Evolutionary conservation across 1,284 basidiomycete genomes (phyloP).

Genomic region (Cutaneotrichosporon sp.): DNA sequence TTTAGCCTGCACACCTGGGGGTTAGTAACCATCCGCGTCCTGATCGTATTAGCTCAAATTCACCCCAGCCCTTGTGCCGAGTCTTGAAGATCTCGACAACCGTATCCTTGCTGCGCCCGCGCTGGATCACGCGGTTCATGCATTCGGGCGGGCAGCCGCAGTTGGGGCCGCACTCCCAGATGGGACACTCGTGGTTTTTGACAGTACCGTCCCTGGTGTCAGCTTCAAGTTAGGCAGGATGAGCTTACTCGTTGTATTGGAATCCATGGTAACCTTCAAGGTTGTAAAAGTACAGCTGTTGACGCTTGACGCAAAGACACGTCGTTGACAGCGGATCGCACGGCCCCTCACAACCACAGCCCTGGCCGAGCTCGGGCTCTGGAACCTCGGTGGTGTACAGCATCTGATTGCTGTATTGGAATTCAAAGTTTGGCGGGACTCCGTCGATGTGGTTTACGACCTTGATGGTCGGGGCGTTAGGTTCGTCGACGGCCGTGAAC

Average conservation of each 20-base stretch:
- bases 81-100: conserved; percentile 65
- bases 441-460: conserved; percentile 67
- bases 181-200: conserved; percentile 61
- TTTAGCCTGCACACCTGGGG: conserved; percentile 57
- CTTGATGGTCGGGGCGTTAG: conserved; percentile 63
- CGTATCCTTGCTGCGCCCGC: conserved; percentile 66
- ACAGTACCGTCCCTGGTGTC: conserved; percentile 46
- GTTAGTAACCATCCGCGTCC: neutral
- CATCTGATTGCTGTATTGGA: conserved; percentile 56
- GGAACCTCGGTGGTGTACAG: conserved; percentile 68
- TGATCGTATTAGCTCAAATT: neutral
- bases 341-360: conserved; percentile 70
- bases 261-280: conserved; percentile 58
- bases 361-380: conserved; percentile 63
- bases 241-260: conserved; percentile 59
- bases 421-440: conserved; percentile 55
- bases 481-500: conserved; percentile 63
- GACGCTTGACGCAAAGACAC: conserved; percentile 67
- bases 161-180: conserved; percentile 81
- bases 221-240: neutral
- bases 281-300: conserved; percentile 55
- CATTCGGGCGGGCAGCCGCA: conserved; percentile 80
- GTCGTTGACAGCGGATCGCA: conserved; percentile 68
- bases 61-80: conserved; percentile 74
- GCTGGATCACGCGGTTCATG: conserved; percentile 76